Evolutionary conservation across 139 green algal genomes (phyloP), one percentile per base, ranked within the genome.

Genomic region (Chlorella sp.): DNA sequence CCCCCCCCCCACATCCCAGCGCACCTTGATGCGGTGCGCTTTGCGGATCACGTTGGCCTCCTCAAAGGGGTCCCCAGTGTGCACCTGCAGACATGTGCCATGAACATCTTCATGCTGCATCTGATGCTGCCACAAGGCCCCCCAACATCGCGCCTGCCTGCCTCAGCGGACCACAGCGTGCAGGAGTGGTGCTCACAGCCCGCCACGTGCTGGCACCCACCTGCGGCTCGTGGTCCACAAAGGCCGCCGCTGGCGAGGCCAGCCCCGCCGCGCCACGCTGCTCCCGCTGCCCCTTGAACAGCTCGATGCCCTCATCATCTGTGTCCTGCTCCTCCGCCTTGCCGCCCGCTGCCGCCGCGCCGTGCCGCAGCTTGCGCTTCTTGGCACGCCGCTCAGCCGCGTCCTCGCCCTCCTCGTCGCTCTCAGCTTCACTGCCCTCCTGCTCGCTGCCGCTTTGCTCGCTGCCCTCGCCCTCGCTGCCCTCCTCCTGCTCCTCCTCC

Each of bases 1-100:
- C 44, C 44, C 44, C 44, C 44, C 7, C 7, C 44, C 44, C 7
- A 55, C 0, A 9, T 1, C 4, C 23, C 23, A 2, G 13, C 92
- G 74, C 5, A 95, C 92, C 69, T 90, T 89, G 56, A 97, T 96
- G 16, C 82, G 63, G 34, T 92, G 81, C 34, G 71, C 78, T 74
- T 97, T 98, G 55, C 95, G 88, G 17, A 96, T 72, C 2, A 94
- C 64, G 75, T 96, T 96, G 28, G 90, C 92, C 74, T 89, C 90
- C 88, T 97, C 90, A 26, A 82, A 80, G 0, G 91, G 91, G 76
- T 94, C 91, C n/a, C 84, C 79, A 23, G 84, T 94, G 51, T 60
- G 51, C 51, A 60, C 51, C 51, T 60, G 51, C 51, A 21, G 51
- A 9, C 51, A 60, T 15, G n/a, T n/a, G n/a, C 11, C 12, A 60